Percentiles rank a stretch among this genome's conserved stretches.
These are phyloP conservation scores for Mucor saturninus DNA, from an alignment of 371 early-diverging fungal genomes.

Conservation along the genomic window DNA sequence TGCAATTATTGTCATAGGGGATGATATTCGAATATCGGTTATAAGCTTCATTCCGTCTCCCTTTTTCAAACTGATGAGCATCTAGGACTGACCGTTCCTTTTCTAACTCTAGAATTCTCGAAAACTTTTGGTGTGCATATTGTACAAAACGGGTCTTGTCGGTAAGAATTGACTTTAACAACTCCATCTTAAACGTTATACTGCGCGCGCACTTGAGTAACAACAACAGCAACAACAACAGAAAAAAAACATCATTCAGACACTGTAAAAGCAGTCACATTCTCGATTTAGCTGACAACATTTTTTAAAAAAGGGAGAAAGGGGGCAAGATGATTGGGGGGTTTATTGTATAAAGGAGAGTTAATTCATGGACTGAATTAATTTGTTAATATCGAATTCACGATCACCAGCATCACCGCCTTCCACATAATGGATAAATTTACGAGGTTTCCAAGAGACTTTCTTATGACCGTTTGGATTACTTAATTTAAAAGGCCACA, in stretches of 20 bases:
- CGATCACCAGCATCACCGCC: conserved; percentile 98
- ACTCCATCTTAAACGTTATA: neutral
- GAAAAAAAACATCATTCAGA: neutral
- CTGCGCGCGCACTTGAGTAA: neutral
- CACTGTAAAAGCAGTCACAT: no score
- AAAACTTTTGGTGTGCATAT: conserved; percentile 14
- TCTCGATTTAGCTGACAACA: no score
- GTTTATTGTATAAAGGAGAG: neutral
- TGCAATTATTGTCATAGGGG: conserved; percentile 63
- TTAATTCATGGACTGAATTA: conserved; percentile 97
- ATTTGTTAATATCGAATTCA: conserved; percentile 92
- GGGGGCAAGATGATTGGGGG: neutral
- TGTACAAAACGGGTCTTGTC: conserved; percentile 5
- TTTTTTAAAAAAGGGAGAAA: neutral
- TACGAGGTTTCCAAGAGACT: conserved; percentile 94
- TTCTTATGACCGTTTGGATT: conserved; percentile 76
- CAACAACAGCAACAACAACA: neutral
- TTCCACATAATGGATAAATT: conserved; percentile 94
- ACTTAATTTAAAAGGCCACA: conserved; percentile 98
- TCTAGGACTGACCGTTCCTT: neutral
- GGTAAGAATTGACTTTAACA: neutral
- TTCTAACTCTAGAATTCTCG: conserved; percentile 9
- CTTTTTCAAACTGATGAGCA: conserved; percentile 13
- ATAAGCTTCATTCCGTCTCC: conserved; percentile 9
- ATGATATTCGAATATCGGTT: conserved; percentile 62